phyloP scores from a whole-genome alignment of 306 rosid genomes.

The Dalbergia cochinchinensis region DNA sequence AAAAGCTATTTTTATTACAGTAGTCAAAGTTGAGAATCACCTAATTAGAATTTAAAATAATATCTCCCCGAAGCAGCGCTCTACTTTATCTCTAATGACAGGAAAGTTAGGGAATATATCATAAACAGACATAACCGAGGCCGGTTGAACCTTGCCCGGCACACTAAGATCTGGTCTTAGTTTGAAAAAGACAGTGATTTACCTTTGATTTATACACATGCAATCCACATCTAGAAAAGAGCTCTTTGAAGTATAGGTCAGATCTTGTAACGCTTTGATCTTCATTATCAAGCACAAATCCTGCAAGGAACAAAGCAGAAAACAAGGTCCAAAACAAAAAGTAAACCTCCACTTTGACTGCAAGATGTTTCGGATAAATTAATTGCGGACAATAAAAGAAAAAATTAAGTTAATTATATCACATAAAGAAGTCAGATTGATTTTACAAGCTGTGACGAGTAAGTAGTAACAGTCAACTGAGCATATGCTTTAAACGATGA shows the following conservation, averaged over 20 bases:
- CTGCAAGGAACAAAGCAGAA: conserved; percentile 50
- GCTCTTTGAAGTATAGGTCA: conserved; percentile 79
- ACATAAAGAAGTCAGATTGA: background rate
- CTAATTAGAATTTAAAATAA: background rate
- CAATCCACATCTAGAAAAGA: conserved; percentile 81
- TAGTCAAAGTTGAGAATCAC: conserved; percentile 1
- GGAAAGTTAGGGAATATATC: conserved; percentile 1
- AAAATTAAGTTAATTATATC: background rate
- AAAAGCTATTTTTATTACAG: background rate
- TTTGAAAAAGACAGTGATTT: conserved; percentile 19
- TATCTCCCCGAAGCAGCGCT: background rate
- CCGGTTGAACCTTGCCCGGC: background rate
- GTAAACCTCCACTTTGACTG: conserved; percentile 17
- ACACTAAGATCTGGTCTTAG: conserved; percentile 19
- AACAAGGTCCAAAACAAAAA: conserved; percentile 20
- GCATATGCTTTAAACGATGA: no score
- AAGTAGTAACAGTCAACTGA: background rate
- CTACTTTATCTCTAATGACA: conserved; percentile 9
- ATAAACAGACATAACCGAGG: background rate
- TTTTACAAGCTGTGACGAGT: background rate
- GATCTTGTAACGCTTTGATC: conserved; percentile 92
- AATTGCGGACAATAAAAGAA: background rate
- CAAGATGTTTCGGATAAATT: conserved; percentile 7
- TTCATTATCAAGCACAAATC: conserved; percentile 86
- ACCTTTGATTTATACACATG: conserved; percentile 80